phyloP scores from a whole-genome alignment of 2,329 filamentous ascomycete genomes.

The Chaetomium olivaceum region DNA sequence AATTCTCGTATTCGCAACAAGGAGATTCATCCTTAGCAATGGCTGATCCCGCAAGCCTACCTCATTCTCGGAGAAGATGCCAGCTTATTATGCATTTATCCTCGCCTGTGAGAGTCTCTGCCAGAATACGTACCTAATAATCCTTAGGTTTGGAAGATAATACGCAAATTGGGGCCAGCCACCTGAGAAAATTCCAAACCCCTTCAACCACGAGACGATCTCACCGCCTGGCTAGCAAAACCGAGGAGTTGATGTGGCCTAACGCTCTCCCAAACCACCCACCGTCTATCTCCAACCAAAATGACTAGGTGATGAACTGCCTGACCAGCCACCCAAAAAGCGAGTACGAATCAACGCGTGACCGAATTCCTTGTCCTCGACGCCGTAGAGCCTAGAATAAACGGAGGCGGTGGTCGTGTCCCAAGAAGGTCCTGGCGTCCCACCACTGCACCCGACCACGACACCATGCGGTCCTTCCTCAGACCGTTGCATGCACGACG shows the following conservation, averaged over 20 bases:
- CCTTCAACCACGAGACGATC: not conserved
- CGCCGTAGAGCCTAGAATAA: not conserved
- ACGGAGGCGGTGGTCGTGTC: not conserved
- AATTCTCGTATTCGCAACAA: not conserved
- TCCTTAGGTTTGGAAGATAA: no score
- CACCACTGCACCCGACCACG: not conserved
- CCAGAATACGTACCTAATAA: no score
- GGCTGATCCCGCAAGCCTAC: not conserved
- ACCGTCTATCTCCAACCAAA: not conserved
- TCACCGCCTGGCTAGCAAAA: not conserved
- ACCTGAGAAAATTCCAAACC: not conserved
- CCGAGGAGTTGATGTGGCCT: not conserved
- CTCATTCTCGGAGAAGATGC: not conserved
- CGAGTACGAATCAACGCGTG: not conserved
- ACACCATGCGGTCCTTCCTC: not conserved
- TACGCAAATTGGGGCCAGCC: no score
- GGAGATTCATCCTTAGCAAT: no score
- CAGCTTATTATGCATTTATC: no score
- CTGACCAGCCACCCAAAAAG: not conserved
- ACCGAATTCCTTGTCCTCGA: not conserved
- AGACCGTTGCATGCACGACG: conserved; percentile 8
- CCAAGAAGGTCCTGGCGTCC: not conserved
- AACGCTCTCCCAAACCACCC: not conserved
- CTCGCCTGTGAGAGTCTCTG: no score
- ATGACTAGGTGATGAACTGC: not conserved